These are phyloP conservation scores for Candida freyschussii DNA, from an alignment of 1,139 yeast genomes.

Conservation along the genomic window DNA sequence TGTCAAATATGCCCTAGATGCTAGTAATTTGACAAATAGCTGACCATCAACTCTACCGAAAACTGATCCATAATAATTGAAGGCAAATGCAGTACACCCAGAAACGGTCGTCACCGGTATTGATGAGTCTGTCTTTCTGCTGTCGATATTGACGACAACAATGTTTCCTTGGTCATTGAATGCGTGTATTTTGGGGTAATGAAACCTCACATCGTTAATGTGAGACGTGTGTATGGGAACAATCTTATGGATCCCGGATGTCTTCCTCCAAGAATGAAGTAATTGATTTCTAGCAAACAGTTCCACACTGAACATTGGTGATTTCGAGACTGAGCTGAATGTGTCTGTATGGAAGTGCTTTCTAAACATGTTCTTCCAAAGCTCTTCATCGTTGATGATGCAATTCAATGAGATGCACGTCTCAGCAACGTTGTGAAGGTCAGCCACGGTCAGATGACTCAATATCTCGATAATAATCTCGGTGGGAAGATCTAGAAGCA, in stretches of 20 bases:
- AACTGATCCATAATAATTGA: constrained; percentile 31
- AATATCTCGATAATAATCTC: constrained; percentile 56
- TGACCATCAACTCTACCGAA: constrained; percentile 45
- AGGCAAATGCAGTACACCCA: constrained; percentile 33
- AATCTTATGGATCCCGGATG: constrained; percentile 30
- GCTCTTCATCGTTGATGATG: constrained; percentile 50
- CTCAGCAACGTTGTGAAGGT: constrained; percentile 43
- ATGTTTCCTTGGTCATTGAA: constrained; percentile 34
- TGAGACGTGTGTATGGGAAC: constrained; percentile 29
- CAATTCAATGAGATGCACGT: constrained; percentile 52
- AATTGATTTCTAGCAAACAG: constrained; percentile 43
- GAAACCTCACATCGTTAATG: constrained; percentile 28
- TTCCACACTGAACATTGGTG: constrained; percentile 52
- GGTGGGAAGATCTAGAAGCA: constrained; percentile 42
- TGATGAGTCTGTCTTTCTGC: constrained; percentile 20
- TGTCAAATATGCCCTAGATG: constrained; percentile 33
- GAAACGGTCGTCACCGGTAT: constrained; percentile 36
- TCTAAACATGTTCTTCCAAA: constrained; percentile 58
- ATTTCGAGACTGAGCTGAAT: constrained; percentile 56
- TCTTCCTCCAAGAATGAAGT: constrained; percentile 50
- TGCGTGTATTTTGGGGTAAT: constrained; percentile 31
- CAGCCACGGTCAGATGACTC: constrained; percentile 51
- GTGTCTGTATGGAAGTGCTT: constrained; percentile 39
- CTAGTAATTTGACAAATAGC: constrained; percentile 35
- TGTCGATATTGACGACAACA: constrained; percentile 29